A percentile compares a stretch with the other conserved stretches of the same genome.
These are phyloP conservation scores for Ramaria rubella DNA, from an alignment of 768 basidiomycete species.

Conservation along the genomic window DNA sequence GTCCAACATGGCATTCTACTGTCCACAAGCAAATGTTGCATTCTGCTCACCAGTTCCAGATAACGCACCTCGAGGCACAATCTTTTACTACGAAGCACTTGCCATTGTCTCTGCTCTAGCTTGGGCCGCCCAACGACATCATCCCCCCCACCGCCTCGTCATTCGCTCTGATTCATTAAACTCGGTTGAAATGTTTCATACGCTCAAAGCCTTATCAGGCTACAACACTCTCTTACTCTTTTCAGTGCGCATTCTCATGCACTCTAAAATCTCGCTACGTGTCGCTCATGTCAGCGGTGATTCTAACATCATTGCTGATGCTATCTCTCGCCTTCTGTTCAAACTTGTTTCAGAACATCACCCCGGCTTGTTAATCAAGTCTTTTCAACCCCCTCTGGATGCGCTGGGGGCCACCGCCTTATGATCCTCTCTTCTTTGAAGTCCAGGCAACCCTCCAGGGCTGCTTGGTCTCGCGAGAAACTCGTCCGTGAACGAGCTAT, in stretches of 20 bases:
- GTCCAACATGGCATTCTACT: constrained; percentile 11
- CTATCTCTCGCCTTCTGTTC: not conserved
- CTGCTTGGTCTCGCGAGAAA: constrained; percentile 30
- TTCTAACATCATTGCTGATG: not conserved
- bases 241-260: too few species aligned
- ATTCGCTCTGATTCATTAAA: constrained; percentile 23
- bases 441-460: constrained; percentile 23
- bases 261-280: not conserved
- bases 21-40: constrained; percentile 4
- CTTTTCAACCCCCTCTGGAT: not conserved
- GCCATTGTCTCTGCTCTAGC: not conserved
- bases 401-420: not conserved
- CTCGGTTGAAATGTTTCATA: constrained; percentile 21
- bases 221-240: not conserved
- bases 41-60: constrained; percentile 2
- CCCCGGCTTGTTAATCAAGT: not conserved
- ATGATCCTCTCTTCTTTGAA: not conserved
- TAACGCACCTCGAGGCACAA: not conserved
- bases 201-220: constrained; percentile 12
- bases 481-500: constrained; percentile 27
- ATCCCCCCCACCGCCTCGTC: constrained; percentile 8
- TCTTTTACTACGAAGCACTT: constrained; percentile 16
- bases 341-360: not conserved
- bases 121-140: not conserved
- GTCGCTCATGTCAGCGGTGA: not conserved